Conservation (phyloP, 768 basidiomycete species). For the Mycena filopes region DNA sequence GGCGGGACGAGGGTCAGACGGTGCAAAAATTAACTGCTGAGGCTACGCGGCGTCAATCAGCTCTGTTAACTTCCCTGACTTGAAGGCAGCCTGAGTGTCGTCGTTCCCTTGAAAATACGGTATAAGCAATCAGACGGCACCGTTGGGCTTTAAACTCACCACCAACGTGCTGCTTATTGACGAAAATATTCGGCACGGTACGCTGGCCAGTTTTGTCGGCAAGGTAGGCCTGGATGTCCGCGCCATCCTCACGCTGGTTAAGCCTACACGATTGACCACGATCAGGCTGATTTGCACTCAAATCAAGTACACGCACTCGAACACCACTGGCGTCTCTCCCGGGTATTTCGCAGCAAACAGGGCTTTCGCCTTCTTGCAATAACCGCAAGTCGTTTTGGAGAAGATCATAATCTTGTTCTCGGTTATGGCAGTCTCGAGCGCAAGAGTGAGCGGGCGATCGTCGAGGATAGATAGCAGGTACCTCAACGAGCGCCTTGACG, state of each 20-base stretch:
- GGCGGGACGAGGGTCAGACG: no score
- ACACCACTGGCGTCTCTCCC: slow-evolving; percentile 47
- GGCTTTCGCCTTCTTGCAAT: slow-evolving; percentile 59
- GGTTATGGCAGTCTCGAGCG: slow-evolving; percentile 49
- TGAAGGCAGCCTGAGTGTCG: slow-evolving; percentile 44
- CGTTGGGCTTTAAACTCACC: slow-evolving; percentile 45
- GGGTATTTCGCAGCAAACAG: slow-evolving; percentile 55
- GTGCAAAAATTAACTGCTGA: no score
- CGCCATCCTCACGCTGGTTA: slow-evolving; percentile 66
- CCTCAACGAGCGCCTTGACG: slow-evolving; percentile 57
- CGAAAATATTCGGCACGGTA: slow-evolving; percentile 83
- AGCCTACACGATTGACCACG: slow-evolving; percentile 52
- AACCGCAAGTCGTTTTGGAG: slow-evolving; percentile 69
- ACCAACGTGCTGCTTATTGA: slow-evolving; percentile 67
- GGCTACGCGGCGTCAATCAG: slow-evolving; percentile 21
- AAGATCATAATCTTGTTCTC: slow-evolving; percentile 67
- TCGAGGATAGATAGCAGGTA: slow-evolving; percentile 18
- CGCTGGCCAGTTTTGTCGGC: slow-evolving; percentile 69
- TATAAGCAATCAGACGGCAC: background rate
- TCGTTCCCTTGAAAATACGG: slow-evolving; percentile 49
- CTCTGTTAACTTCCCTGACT: slow-evolving; percentile 35
- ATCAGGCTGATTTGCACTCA: background rate
- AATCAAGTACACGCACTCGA: slow-evolving; percentile 54
- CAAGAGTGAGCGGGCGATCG: slow-evolving; percentile 7
- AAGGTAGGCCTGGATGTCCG: slow-evolving; percentile 75